Conservation (phyloP, 1,284 basidiomycete species). For the Lignosus rhinocerotis region DNA sequence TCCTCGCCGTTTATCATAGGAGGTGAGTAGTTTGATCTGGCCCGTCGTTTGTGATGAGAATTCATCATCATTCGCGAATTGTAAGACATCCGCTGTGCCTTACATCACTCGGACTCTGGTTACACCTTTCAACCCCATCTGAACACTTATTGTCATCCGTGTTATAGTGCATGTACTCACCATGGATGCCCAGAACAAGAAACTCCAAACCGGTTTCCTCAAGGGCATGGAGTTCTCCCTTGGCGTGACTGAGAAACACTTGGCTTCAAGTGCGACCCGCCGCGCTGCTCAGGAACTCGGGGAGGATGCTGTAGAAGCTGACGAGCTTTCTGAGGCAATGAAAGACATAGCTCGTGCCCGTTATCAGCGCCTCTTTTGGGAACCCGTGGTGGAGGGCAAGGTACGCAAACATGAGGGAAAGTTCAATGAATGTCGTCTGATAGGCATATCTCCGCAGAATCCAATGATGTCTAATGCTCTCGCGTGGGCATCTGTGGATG, state of each 20-base stretch:
- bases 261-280: background rate
- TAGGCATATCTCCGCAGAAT: slow-evolving; percentile 41
- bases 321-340: slow-evolving; percentile 55
- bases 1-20: slow-evolving; percentile 26
- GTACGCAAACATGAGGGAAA: slow-evolving; percentile 40
- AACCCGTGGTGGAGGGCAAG: slow-evolving; percentile 63
- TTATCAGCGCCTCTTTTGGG: slow-evolving; percentile 75
- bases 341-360: slow-evolving; percentile 60
- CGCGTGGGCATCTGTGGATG: slow-evolving; percentile 37
- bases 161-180: slow-evolving; percentile 21
- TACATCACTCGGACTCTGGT: slow-evolving; percentile 59
- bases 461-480: slow-evolving; percentile 56
- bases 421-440: background rate
- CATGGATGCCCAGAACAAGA: slow-evolving; percentile 44
- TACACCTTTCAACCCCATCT: slow-evolving; percentile 67
- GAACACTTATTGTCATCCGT: slow-evolving; percentile 32
- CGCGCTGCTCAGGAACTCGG: slow-evolving; percentile 26
- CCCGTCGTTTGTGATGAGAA: slow-evolving; percentile 45
- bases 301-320: slow-evolving; percentile 54
- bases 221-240: slow-evolving; percentile 69
- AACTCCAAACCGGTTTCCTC: slow-evolving; percentile 67
- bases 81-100: slow-evolving; percentile 56
- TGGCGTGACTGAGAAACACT: slow-evolving; percentile 39
- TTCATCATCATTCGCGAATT: slow-evolving; percentile 64
- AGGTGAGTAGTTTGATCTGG: slow-evolving; percentile 27